Evolutionary conservation across 441 rosid species (phyloP).

Genomic region (Kokia cookei): DNA sequence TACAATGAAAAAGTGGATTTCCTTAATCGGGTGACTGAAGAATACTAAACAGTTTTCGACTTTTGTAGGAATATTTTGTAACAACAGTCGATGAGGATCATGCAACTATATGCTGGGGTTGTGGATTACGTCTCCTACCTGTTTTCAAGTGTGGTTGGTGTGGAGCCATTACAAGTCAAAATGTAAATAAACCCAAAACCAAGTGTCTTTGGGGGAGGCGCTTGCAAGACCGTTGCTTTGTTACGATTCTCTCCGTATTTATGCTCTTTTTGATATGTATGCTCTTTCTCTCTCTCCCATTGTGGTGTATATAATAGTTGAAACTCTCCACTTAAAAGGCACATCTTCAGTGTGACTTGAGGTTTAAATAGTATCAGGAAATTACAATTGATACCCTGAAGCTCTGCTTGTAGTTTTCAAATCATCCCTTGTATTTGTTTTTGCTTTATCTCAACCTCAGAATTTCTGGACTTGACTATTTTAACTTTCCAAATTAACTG

Average conservation of each 20-base stretch:
- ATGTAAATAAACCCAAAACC: constrained; percentile 36
- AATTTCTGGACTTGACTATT: not conserved
- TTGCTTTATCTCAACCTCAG: not conserved
- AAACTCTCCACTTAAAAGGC: not conserved
- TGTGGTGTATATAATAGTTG: not conserved
- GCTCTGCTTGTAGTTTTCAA: not conserved
- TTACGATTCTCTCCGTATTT: constrained; percentile 51
- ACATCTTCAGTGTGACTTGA: not conserved
- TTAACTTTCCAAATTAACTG: not conserved
- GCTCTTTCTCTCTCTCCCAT: constrained; percentile 17
- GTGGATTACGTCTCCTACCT: constrained; percentile 69
- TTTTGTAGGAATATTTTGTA: constrained; percentile 42
- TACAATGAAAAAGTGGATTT: not conserved
- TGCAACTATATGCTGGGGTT: constrained; percentile 85
- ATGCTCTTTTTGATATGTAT: constrained; percentile 78
- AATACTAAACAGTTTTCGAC: not conserved
- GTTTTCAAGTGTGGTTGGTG: constrained; percentile 94
- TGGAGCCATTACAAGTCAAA: constrained; percentile 79
- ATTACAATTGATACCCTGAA: not conserved
- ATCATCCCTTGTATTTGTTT: not conserved
- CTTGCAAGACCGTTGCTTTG: constrained; percentile 76
- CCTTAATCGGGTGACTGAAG: not conserved
- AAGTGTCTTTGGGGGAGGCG: constrained; percentile 60
- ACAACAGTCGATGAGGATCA: constrained; percentile 41
- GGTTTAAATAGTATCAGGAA: not conserved